Base-by-base conservation (phyloP, 768 basidiomycete species). In the Podaxis sp. region DNA sequence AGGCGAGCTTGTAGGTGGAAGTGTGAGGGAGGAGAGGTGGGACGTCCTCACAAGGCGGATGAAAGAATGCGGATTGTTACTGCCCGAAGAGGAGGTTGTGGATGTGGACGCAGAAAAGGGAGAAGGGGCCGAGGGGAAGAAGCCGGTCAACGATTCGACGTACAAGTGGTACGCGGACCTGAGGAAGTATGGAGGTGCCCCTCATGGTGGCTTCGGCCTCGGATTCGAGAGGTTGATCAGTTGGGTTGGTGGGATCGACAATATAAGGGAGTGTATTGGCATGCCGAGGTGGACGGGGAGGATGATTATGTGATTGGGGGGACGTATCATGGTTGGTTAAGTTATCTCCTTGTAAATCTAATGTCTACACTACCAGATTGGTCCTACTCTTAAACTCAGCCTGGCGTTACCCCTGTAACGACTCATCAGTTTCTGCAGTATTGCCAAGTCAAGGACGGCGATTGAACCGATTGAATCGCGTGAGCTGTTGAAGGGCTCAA, bases 201-300 rank as follows among this genome's bases (percentile, higher is more conserved):
- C 94, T 2, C 96, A 98, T 74, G 95, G 92, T 15, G 97, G 97
- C 15, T 98, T 94, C 74, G 97, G 97, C 4, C 80, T 98, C 79
- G 97, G 97, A 1, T 97, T 96, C 69, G 97, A 99, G 74, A 79
- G 97, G 64, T 78, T 97, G 19, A 80, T 98, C 17, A 85, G 87
- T 49, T 96, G 93, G 91, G 75, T 97, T 11, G 86, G 89, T 19
- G 95, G 94, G 0, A 80, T 93, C 50, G 89, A 90, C 63, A 98
- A 96, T 74, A 84, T 98, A n/a, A 80, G 92, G 63, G 97, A 99
- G 72, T 93, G 93, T 69, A 85, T 96, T 46, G 86, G 93, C 4
- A 93, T 97, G 81, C 96, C 96, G 1, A 78, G 96, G 63, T 95
- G 93, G 93, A 81, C 88, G 13, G 91, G 90, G 37, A 81, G 87